Evolutionary conservation across 1,139 yeast species (phyloP).

Genomic region (Taphrina communis): DNA sequence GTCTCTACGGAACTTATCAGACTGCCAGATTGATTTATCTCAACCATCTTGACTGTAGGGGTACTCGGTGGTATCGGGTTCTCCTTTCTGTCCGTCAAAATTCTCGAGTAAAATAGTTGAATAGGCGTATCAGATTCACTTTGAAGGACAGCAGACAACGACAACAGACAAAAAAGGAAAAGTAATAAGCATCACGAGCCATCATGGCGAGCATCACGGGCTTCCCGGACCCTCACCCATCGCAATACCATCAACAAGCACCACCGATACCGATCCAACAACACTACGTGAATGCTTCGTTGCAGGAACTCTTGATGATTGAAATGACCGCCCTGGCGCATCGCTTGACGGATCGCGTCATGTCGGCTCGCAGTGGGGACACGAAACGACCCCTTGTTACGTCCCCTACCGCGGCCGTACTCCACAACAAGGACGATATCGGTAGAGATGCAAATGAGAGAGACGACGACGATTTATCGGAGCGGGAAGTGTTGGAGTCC

Average conservation of each 20-base stretch:
- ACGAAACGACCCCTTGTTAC: not conserved
- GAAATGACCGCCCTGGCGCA: slow-evolving; percentile 37
- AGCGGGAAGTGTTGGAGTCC: slow-evolving; percentile 20
- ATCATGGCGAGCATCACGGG: slow-evolving; percentile 1
- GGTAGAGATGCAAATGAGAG: no score
- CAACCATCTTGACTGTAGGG: no score
- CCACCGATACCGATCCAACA: not conserved
- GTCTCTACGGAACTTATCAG: no score
- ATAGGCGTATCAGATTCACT: not conserved
- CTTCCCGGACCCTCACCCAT: slow-evolving; percentile 1
- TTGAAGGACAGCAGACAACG: not conserved
- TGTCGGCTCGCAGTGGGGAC: not conserved
- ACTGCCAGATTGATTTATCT: no score
- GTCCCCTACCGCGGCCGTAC: not conserved
- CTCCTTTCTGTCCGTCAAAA: not conserved
- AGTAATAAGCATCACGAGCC: not conserved
- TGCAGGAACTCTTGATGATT: slow-evolving; percentile 37
- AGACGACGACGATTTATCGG: slow-evolving; percentile 25
- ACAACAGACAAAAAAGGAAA: no score
- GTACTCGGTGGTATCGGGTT: no score
- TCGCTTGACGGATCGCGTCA: slow-evolving; percentile 17
- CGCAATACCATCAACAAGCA: not conserved
- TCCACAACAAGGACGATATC: no score
- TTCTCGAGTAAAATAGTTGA: no score
- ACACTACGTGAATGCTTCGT: slow-evolving; percentile 22